These are phyloP conservation scores for Diplodia scrobiculata DNA, from an alignment of 2,329 filamentous ascomycete species.

Conservation along the genomic window DNA sequence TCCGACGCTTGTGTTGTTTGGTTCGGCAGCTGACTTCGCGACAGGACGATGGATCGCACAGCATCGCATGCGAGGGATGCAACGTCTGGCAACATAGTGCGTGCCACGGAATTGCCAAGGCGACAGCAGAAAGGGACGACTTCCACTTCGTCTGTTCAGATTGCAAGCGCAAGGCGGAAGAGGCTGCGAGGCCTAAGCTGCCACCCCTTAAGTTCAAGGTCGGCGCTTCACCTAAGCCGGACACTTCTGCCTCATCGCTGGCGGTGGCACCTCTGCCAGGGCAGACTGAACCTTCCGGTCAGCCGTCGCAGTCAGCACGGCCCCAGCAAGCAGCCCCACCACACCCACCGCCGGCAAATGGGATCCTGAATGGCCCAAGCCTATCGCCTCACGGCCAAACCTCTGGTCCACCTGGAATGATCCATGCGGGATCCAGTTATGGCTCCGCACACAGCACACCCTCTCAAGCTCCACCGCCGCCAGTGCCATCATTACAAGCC, in stretches of 20 bases:
- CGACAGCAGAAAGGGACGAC: conserved; percentile 78
- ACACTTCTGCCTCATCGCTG: conserved; percentile 27
- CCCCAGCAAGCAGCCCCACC: not conserved
- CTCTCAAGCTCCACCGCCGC: not conserved
- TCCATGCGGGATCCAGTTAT: conserved; percentile 1
- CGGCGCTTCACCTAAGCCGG: conserved; percentile 49
- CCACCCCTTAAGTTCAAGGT: conserved; percentile 62
- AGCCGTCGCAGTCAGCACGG: conserved; percentile 20
- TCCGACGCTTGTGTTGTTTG: not conserved
- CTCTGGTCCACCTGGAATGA: conserved; percentile 43
- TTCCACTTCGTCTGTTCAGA: conserved; percentile 84
- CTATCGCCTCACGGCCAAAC: conserved; percentile 51
- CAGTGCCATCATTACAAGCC: not conserved
- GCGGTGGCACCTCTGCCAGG: conserved; percentile 33
- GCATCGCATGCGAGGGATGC: conserved; percentile 89
- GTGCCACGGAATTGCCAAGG: conserved; percentile 77
- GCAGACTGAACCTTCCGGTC: conserved; percentile 32
- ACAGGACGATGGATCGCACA: conserved; percentile 87
- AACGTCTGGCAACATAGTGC: conserved; percentile 97
- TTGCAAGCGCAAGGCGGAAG: conserved; percentile 67
- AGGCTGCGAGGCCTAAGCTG: conserved; percentile 63
- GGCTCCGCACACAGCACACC: conserved; percentile 21
- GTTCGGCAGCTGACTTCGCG: conserved; percentile 34
- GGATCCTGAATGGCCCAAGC: conserved; percentile 48
- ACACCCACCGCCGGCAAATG: conserved; percentile 35